Percentiles rank a stretch among this genome's conserved stretches.
Conservation (phyloP, 2,329 filamentous ascomycete genomes). For the Paecilomyces sp. region DNA sequence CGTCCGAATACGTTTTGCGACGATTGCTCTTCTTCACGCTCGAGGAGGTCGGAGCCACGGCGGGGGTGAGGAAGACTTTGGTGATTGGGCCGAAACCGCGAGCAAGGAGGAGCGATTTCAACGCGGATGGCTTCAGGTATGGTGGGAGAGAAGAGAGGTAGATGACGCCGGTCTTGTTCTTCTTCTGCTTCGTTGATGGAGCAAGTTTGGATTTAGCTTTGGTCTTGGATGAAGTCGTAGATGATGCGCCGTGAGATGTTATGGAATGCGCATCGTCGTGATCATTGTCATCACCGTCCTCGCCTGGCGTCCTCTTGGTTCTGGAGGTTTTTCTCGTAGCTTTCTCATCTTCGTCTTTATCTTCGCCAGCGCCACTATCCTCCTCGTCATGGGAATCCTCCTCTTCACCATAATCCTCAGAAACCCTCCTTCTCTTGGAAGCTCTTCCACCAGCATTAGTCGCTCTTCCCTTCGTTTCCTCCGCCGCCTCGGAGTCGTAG, state of each 20-base stretch:
- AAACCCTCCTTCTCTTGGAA: constrained; percentile 23
- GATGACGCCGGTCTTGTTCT: constrained; percentile 35
- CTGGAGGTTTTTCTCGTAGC: constrained; percentile 49
- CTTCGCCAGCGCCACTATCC: constrained; percentile 42
- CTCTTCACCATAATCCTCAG: constrained; percentile 32
- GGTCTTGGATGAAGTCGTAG: constrained; percentile 10
- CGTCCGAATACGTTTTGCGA: constrained; percentile 38
- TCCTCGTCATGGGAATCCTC: constrained; percentile 36
- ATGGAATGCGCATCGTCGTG: constrained; percentile 6
- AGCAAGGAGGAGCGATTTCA: constrained; percentile 35
- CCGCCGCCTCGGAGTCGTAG: constrained; percentile 39
- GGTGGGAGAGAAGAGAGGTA: constrained; percentile 41
- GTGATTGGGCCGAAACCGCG: constrained; percentile 37
- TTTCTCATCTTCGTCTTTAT: constrained; percentile 31
- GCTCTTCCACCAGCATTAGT: constrained; percentile 2
- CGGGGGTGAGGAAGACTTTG: constrained; percentile 37
- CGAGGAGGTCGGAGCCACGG: constrained; percentile 17
- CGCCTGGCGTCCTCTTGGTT: constrained; percentile 28
- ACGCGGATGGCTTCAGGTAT: constrained; percentile 40
- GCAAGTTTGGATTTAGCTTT: constrained; percentile 6
- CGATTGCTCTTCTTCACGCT: constrained; percentile 27
- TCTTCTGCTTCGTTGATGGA: constrained; percentile 4
- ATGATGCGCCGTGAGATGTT: constrained; percentile 7
- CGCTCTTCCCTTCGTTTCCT: constrained; percentile 30
- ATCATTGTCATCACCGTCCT: constrained; percentile 34